phyloP scores from a whole-genome alignment of 2,329 filamentous ascomycete genomes.

The Ophiostoma sp. region DNA sequence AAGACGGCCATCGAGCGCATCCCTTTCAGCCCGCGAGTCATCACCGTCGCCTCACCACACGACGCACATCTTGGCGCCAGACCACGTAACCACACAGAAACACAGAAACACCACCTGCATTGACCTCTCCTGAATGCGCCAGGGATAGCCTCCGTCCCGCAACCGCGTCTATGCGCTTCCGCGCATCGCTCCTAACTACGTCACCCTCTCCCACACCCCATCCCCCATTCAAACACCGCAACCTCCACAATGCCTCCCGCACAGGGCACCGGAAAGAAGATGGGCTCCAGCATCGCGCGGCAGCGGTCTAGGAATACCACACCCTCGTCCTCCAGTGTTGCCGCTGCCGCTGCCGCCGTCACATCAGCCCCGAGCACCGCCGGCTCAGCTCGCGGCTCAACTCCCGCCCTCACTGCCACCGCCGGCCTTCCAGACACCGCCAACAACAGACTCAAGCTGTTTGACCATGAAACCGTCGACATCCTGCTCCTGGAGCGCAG shows the following conservation, averaged over 20 bases:
- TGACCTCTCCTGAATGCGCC: background rate
- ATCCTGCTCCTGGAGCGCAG: background rate
- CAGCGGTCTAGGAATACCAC: slow-evolving; percentile 75
- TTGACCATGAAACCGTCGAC: slow-evolving; percentile 55
- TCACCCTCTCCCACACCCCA: background rate
- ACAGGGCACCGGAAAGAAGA: slow-evolving; percentile 54
- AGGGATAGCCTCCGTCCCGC: background rate
- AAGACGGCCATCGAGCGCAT: background rate
- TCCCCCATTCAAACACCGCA: background rate
- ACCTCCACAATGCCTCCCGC: background rate
- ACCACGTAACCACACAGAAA: background rate
- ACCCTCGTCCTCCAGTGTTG: slow-evolving; percentile 42
- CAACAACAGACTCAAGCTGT: slow-evolving; percentile 49
- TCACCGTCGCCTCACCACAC: background rate
- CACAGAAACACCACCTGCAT: background rate
- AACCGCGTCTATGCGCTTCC: slow-evolving; percentile 10
- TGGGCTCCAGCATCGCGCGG: slow-evolving; percentile 53
- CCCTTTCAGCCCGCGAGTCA: background rate
- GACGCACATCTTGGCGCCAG: background rate
- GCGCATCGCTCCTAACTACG: background rate
- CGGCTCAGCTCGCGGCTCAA: slow-evolving; percentile 26
- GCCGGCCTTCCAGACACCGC: slow-evolving; percentile 52
- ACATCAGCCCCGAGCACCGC: slow-evolving; percentile 32
- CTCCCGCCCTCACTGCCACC: slow-evolving; percentile 38
- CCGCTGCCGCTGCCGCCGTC: slow-evolving; percentile 17